A percentile compares a stretch with the other conserved stretches of the same genome.
Evolutionary conservation across 2,329 filamentous ascomycete genomes (phyloP).

Genomic region (Calonectria pseudoreteaudii): DNA sequence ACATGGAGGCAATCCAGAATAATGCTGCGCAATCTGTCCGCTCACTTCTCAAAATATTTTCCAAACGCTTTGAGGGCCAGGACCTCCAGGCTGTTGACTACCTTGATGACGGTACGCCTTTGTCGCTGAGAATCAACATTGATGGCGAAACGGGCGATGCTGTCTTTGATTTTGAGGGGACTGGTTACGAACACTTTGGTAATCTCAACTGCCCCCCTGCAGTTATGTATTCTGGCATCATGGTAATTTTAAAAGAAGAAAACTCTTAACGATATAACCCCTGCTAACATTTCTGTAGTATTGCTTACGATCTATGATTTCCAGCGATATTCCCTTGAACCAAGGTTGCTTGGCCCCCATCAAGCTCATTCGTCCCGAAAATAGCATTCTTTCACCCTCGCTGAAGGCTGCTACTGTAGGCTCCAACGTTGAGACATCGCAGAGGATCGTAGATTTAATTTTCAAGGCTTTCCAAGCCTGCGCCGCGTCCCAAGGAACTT

Average conservation of each 20-base stretch:
- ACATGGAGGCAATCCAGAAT: slow-evolving; percentile 55
- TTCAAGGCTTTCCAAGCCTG: slow-evolving; percentile 80
- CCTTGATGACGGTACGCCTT: slow-evolving; percentile 89
- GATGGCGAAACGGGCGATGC: slow-evolving; percentile 76
- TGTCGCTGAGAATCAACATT: slow-evolving; percentile 80
- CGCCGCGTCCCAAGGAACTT: slow-evolving; percentile 82
- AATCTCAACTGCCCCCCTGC: slow-evolving; percentile 71
- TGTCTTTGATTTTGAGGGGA: slow-evolving; percentile 65
- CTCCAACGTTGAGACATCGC: slow-evolving; percentile 72
- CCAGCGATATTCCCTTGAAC: slow-evolving; percentile 85
- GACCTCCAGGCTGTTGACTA: slow-evolving; percentile 55
- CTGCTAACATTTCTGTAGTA: slow-evolving; percentile 55
- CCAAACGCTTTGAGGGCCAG: slow-evolving; percentile 3
- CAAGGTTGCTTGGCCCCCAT: slow-evolving; percentile 86
- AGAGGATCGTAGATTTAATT: slow-evolving; percentile 54
- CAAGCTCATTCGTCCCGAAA: slow-evolving; percentile 76
- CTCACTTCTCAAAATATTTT: slow-evolving; percentile 18
- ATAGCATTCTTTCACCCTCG: slow-evolving; percentile 68
- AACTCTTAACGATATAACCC: too few species aligned
- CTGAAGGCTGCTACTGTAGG: slow-evolving; percentile 84
- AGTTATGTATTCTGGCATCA: slow-evolving; percentile 9
- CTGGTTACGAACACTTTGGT: slow-evolving; percentile 46
- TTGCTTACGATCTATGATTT: slow-evolving; percentile 82
- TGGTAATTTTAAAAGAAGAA: neutral
- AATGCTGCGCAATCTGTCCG: slow-evolving; percentile 49